Percentiles rank a stretch among this genome's conserved stretches.
Conservation (phyloP, 2,329 filamentous ascomycete genomes). For the Harringtonia lauricola region DNA sequence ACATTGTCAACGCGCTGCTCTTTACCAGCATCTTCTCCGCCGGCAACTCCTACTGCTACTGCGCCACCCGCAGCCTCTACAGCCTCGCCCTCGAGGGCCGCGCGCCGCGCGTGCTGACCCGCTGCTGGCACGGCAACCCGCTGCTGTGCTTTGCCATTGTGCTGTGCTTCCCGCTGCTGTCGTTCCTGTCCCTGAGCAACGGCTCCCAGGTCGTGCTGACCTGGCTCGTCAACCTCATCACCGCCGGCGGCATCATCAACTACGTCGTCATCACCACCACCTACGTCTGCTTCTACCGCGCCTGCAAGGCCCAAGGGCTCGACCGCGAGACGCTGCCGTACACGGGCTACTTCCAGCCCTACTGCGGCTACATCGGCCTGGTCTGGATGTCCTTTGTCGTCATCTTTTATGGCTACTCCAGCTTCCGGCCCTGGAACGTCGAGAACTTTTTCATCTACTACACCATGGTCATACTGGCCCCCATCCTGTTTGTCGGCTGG, state of each 20-base stretch:
- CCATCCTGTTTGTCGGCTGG: constrained; percentile 12
- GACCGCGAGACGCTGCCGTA: constrained; percentile 48
- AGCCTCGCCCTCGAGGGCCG: constrained; percentile 48
- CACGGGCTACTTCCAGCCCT: constrained; percentile 52
- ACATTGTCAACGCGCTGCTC: constrained; percentile 66
- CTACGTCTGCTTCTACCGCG: constrained; percentile 58
- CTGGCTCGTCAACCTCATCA: constrained; percentile 39
- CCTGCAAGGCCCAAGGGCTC: constrained; percentile 52
- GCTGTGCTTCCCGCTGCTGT: constrained; percentile 34
- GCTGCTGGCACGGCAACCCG: constrained; percentile 42
- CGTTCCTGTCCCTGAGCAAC: constrained; percentile 33
- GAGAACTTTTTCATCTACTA: constrained; percentile 23
- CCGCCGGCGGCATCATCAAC: constrained; percentile 54
- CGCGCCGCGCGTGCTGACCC: constrained; percentile 42
- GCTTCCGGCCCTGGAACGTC: constrained; percentile 23
- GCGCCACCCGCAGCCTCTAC: constrained; percentile 47
- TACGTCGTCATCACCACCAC: constrained; percentile 23
- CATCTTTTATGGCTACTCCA: constrained; percentile 17
- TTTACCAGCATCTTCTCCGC: constrained; percentile 61
- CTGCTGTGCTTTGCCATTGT: constrained; percentile 30
- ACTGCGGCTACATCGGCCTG: constrained; percentile 52
- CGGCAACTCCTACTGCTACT: constrained; percentile 52
- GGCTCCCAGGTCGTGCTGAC: constrained; percentile 15
- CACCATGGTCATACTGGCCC: constrained; percentile 19
- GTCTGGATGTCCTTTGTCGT: constrained; percentile 25